These are phyloP conservation scores for Chrysanthemum makinoi DNA, from an alignment of 129 eudicot species.

Conservation along the genomic window DNA sequence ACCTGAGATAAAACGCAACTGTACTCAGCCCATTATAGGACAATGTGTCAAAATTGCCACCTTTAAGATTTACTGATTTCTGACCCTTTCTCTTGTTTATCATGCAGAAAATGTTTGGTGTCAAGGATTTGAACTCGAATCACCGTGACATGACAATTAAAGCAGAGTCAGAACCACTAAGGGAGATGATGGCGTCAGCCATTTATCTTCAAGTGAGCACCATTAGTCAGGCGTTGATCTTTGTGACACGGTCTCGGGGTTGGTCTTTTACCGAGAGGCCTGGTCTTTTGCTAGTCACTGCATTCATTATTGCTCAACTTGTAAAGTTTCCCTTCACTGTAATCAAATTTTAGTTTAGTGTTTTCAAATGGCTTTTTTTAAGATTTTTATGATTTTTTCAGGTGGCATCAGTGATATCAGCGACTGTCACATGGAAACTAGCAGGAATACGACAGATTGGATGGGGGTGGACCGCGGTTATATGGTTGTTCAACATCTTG, in stretches of 20 bases:
- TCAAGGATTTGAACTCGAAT: constrained; percentile 49
- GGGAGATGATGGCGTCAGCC: constrained; percentile 65
- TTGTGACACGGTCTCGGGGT: constrained; percentile 79
- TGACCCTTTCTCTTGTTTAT: constrained; percentile 5
- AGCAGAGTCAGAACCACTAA: constrained; percentile 38
- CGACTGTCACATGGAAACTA: constrained; percentile 47
- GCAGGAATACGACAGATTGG: constrained; percentile 76
- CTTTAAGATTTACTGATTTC: neutral
- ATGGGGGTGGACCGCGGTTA: constrained; percentile 88
- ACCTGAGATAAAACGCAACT: constrained; percentile 1
- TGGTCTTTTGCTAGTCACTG: constrained; percentile 64
- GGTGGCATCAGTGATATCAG: constrained; percentile 77
- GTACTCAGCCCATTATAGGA: neutral
- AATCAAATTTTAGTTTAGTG: neutral
- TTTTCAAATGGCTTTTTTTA: neutral
- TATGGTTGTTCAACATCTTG: constrained; percentile 70
- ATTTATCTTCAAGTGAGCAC: constrained; percentile 89
- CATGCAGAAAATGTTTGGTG: constrained; percentile 51
- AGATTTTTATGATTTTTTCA: constrained; percentile 6
- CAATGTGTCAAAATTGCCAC: neutral
- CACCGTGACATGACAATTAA: constrained; percentile 34
- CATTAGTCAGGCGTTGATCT: constrained; percentile 85
- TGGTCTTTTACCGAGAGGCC: constrained; percentile 85
- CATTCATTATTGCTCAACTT: constrained; percentile 78
- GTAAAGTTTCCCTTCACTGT: constrained; percentile 33